Conservation (phyloP, 768 basidiomycete species). For the Serendipita sp. region DNA sequence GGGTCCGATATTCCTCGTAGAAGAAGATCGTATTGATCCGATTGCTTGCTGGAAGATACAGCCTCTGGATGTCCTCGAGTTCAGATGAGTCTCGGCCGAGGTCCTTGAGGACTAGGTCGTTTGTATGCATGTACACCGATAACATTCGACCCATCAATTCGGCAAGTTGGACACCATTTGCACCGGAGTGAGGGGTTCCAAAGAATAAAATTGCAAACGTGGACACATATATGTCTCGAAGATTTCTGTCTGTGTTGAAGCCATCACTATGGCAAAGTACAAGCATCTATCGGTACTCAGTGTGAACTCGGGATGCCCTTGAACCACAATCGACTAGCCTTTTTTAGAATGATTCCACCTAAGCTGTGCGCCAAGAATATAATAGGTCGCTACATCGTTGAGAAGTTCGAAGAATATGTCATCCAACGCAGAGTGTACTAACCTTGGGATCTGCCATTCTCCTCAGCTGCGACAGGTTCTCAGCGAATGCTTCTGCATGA, state of each 20-base stretch:
- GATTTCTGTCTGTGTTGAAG: background rate
- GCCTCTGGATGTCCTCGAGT: background rate
- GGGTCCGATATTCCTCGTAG: background rate
- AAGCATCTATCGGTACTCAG: background rate
- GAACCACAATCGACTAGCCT: background rate
- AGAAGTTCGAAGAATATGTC: background rate
- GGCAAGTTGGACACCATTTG: background rate
- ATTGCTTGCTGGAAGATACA: background rate
- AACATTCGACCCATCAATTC: background rate
- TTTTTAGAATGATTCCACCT: background rate
- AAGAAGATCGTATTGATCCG: background rate
- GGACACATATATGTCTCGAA: background rate
- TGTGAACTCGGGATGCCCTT: background rate
- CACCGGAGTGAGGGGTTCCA: background rate
- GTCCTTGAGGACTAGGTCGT: background rate
- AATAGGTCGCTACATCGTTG: background rate
- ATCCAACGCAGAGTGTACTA: background rate
- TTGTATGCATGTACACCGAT: background rate
- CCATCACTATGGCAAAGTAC: background rate
- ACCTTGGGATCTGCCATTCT: background rate
- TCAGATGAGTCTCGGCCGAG: background rate
- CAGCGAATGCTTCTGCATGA: too few relatives aligned
- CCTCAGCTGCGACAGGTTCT: background rate
- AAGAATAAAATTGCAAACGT: background rate
- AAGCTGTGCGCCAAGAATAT: background rate